Conservation (phyloP, 768 basidiomycete species). For the Suillus americanus region DNA sequence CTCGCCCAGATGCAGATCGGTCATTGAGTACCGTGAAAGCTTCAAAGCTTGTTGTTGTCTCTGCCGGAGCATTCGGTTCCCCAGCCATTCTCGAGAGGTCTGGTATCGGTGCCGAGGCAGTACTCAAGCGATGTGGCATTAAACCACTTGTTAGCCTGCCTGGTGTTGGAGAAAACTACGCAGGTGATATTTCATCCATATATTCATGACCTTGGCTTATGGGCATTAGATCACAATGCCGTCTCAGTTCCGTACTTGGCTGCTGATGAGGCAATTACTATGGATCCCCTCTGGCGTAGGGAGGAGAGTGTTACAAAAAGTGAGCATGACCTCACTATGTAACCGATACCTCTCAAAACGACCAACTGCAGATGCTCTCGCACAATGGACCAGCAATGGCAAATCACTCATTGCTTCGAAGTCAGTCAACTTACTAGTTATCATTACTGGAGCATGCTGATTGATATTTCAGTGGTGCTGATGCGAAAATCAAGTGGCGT, state of each 20-base stretch:
- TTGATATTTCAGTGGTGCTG: slow-evolving; percentile 40
- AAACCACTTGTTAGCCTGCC: slow-evolving; percentile 59
- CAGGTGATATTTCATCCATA: slow-evolving; percentile 34
- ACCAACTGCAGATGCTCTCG: slow-evolving; percentile 27
- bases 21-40: slow-evolving; percentile 32
- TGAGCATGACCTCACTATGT: slow-evolving; percentile 26
- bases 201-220: not conserved
- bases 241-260: slow-evolving; percentile 37
- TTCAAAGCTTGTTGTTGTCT: slow-evolving; percentile 47
- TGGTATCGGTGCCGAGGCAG: slow-evolving; percentile 58
- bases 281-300: slow-evolving; percentile 47
- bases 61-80: slow-evolving; percentile 55
- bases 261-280: slow-evolving; percentile 44
- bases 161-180: slow-evolving; percentile 71
- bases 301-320: slow-evolving; percentile 39
- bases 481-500: slow-evolving; percentile 57
- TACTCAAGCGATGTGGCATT: slow-evolving; percentile 51
- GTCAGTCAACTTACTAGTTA: slow-evolving; percentile 30
- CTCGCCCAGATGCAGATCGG: slow-evolving; percentile 21
- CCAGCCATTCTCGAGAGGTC: slow-evolving; percentile 59
- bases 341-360: slow-evolving; percentile 16
- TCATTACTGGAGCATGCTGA: not conserved
- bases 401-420: slow-evolving; percentile 56
- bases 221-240: slow-evolving; percentile 30
- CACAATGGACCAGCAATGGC: slow-evolving; percentile 38